phyloP scores from a whole-genome alignment of 352 stramenopile genomes.

The Globisporangium middletonii region DNA sequence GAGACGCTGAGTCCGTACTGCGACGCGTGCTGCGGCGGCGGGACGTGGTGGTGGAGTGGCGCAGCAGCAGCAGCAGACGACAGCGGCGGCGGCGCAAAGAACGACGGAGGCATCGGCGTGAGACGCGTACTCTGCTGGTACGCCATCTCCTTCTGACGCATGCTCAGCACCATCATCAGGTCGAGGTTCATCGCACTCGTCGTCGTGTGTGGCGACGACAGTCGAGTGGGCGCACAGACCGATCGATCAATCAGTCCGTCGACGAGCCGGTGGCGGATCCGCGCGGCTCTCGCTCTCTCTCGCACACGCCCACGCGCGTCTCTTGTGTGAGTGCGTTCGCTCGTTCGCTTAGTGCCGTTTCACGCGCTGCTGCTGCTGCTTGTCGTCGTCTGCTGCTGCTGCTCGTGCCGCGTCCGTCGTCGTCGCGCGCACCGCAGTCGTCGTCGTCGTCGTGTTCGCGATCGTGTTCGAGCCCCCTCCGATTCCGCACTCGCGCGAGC shows the following conservation, averaged over 20 bases:
- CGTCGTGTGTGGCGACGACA: too few species aligned
- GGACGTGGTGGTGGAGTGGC: not conserved
- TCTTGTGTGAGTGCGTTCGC: not conserved
- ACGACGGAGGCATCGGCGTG: constrained; percentile 14
- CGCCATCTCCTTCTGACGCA: constrained; percentile 79
- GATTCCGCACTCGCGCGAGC: not conserved
- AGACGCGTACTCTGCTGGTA: constrained; percentile 58
- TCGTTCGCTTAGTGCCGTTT: not conserved
- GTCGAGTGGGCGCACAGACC: too few species aligned
- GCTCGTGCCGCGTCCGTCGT: too few species aligned
- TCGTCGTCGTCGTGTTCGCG: not conserved
- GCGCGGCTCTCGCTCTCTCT: too few species aligned
- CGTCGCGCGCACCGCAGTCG: not conserved
- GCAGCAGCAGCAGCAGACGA: constrained; percentile 1
- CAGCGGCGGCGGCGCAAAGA: constrained; percentile 7
- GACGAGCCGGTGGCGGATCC: too few species aligned
- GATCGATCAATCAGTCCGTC: too few species aligned
- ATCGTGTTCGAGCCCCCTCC: not conserved
- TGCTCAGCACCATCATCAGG: constrained; percentile 74
- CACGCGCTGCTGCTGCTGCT: too few species aligned
- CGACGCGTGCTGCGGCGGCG: not conserved
- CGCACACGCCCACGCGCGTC: not conserved
- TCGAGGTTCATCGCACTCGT: constrained; percentile 27
- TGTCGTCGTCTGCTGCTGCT: too few species aligned
- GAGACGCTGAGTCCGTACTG: constrained; percentile 8